phyloP scores from a whole-genome alignment of 2,329 filamentous ascomycete genomes.

The Penicillium sp. region DNA sequence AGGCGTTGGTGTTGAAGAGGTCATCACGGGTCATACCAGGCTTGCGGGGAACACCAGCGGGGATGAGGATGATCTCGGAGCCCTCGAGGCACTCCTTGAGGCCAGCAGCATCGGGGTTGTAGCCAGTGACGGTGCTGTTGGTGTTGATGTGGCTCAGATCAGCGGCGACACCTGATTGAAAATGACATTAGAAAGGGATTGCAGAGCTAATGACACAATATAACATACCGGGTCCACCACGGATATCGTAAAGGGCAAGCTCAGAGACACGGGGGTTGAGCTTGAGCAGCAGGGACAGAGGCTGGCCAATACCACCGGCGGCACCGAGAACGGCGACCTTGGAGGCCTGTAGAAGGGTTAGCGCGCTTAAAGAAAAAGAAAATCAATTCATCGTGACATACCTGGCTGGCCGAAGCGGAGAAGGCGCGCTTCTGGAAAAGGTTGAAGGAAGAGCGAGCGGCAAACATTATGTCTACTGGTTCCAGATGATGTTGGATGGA shows the following conservation, averaged over 20 bases:
- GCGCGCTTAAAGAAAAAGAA: conserved; percentile 10
- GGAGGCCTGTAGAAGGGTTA: conserved; percentile 65
- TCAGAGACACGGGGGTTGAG: conserved; percentile 93
- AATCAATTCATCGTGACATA: conserved; percentile 45
- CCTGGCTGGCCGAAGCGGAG: conserved; percentile 75
- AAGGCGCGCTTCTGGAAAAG: conserved; percentile 74
- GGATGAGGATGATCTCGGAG: conserved; percentile 93
- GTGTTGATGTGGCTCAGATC: conserved; percentile 99
- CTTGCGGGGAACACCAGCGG: conserved; percentile 97
- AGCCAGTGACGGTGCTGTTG: conserved; percentile 91
- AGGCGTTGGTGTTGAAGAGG: conserved; percentile 99
- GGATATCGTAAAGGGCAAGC: conserved; percentile 97
- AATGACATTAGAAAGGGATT: conserved; percentile 9
- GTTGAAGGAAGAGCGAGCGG: conserved; percentile 58
- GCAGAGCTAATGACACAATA: neutral
- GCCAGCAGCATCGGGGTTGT: conserved; percentile 73
- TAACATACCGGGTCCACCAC: conserved; percentile 76
- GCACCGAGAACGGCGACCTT: conserved; percentile 98
- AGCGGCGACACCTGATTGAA: conserved; percentile 80
- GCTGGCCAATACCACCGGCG: conserved; percentile 96
- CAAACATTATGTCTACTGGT: conserved; percentile 66
- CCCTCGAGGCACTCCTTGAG: conserved; percentile 79
- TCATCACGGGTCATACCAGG: conserved; percentile 99
- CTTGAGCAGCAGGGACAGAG: conserved; percentile 96
- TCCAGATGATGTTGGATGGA: conserved; percentile 6